These are phyloP conservation scores for Heterobasidion irregulare DNA, from an alignment of 1,284 basidiomycete genomes.

Conservation along the genomic window DNA sequence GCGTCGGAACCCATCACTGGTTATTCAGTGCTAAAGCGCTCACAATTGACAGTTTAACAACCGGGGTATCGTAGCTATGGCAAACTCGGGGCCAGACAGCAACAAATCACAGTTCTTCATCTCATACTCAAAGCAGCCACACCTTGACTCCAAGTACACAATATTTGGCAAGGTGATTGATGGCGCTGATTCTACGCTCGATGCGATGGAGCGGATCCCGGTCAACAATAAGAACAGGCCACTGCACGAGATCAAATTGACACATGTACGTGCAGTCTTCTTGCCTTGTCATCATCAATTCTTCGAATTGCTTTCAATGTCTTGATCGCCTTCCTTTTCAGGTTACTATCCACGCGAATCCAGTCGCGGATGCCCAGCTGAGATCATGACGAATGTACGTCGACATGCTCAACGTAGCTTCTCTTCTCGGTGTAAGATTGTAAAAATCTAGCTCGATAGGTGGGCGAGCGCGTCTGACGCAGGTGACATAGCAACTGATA, in stretches of 20 bases:
- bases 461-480: too few species aligned
- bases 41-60: constrained; percentile 68
- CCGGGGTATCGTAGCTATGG: constrained; percentile 94
- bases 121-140: constrained; percentile 85
- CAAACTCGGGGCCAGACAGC: constrained; percentile 87
- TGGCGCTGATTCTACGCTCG: constrained; percentile 82
- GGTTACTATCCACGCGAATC: constrained; percentile 95
- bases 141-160: constrained; percentile 91
- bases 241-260: constrained; percentile 75
- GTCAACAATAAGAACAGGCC: constrained; percentile 91
- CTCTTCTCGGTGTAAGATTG: neutral
- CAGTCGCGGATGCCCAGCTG: constrained; percentile 70
- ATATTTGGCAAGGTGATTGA: constrained; percentile 96
- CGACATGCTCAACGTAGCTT: neutral
- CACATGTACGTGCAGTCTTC: constrained; percentile 47
- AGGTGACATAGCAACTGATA: too few species aligned
- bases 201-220: constrained; percentile 84
- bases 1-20: constrained; percentile 1
- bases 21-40: neutral
- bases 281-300: constrained; percentile 4
- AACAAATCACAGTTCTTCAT: constrained; percentile 97
- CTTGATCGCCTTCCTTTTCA: constrained; percentile 22
- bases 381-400: constrained; percentile 15
- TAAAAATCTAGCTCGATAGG: too few species aligned
- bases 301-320: neutral